Evolutionary conservation across 2,329 filamentous ascomycete genomes (phyloP), one percentile per base, ranked within the genome.

Genomic region (Cladosporium sp.): DNA sequence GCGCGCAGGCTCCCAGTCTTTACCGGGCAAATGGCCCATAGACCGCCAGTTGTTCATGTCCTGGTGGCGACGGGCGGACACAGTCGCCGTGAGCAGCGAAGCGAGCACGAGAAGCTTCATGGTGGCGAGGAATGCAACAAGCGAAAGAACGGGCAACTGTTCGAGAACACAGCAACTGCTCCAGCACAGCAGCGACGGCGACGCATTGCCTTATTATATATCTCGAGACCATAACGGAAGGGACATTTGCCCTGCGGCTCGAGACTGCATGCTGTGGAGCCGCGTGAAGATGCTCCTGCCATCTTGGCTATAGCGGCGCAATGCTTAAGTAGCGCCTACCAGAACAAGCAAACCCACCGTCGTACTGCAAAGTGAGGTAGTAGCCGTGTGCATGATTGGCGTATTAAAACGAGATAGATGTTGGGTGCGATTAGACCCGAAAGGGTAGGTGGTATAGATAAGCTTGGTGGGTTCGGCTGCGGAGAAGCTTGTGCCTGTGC

Each of bases 41-140:
- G 61, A 47, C 14, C 54, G 49, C 61, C 61, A 64, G 21, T 47
- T 41, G 24, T 64, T 32, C 61, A 64, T 64, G 30, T 64, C 61
- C n/a, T 44, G 24, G 21, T 44, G 51, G 26, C 38, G 41, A 7
- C 61, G 61, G 32, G 61, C 61, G 18, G 61, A 55, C 14, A 41
- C 51, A 4, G 51, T 47, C 24, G 34, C 61, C 15, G 51, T 36
- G 8, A 41, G 34, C 32, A 64, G 38, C 41, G 28, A 21, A 6
- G 38, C 24, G 58, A 41, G 38, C 58, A 49, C 26, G n/a, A 60
- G 41, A 28, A 34, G 26, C 58, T 49, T 60, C 58, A 60, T 60
- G 26, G 41, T 21, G 28, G 58, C 58, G 8, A 58, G 26, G 14
- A 58, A 52, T 30, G 49, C 28, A 24, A 26, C 24, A n/a, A 30